Conservation (phyloP, 345 rosid genomes). For the Linum tenue region DNA sequence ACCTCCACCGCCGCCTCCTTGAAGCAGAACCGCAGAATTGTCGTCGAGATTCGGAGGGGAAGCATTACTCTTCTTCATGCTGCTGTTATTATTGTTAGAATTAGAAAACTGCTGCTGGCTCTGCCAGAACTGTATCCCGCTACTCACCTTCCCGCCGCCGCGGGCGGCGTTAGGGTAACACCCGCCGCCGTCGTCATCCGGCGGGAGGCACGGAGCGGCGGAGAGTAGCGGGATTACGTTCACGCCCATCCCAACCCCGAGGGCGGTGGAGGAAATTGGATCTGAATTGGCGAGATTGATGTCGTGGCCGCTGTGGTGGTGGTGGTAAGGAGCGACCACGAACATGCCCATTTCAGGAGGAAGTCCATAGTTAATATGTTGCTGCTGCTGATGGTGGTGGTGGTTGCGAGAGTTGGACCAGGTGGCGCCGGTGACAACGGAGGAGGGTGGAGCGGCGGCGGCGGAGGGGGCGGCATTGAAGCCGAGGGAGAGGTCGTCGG, state of each 20-base stretch:
- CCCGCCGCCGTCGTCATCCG: constrained; percentile 46
- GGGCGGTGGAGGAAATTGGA: constrained; percentile 40
- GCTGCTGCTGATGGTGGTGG: constrained; percentile 12
- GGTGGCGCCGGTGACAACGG: constrained; percentile 28
- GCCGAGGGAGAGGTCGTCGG: constrained; percentile 94
- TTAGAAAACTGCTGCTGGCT: constrained; percentile 24
- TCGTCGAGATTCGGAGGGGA: constrained; percentile 20
- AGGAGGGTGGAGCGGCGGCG: constrained; percentile 22
- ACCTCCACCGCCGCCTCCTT: constrained; percentile 11
- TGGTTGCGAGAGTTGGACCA: constrained; percentile 35
- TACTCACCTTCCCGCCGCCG: constrained; percentile 16
- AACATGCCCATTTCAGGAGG: constrained; percentile 76
- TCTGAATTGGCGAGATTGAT: constrained; percentile 24
- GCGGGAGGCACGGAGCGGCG: constrained; percentile 37
- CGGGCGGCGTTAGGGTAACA: constrained; percentile 30
- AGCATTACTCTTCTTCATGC: constrained; percentile 29
- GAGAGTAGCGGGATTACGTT: constrained; percentile 74
- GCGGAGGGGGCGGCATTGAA: constrained; percentile 73
- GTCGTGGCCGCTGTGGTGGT: constrained; percentile 34
- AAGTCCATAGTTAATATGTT: constrained; percentile 40
- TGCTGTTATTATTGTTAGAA: constrained; percentile 15
- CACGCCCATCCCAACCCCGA: constrained; percentile 64
- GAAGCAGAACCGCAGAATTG: constrained; percentile 22
- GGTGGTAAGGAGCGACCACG: constrained; percentile 70
- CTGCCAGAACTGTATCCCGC: constrained; percentile 73